phyloP scores from a whole-genome alignment of 768 basidiomycete genomes.

The Pisolithus marmoratus region DNA sequence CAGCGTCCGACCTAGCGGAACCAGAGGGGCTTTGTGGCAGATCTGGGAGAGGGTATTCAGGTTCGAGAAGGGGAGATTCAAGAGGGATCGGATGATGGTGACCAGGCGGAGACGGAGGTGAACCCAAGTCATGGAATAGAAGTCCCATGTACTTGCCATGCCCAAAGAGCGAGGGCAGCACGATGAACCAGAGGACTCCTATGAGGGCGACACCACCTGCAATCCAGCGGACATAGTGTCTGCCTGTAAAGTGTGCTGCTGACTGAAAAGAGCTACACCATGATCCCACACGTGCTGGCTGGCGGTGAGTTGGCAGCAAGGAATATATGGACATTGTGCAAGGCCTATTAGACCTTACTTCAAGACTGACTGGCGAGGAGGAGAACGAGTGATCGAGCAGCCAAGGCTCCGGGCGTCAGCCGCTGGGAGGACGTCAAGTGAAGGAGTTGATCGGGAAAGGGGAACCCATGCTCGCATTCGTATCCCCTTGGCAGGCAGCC shows the following conservation, averaged over 20 bases:
- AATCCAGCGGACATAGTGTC: background rate
- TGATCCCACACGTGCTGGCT: background rate
- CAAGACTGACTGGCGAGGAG: too few species aligned
- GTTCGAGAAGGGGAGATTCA: background rate
- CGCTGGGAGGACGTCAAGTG: too few species aligned
- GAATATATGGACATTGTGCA: background rate
- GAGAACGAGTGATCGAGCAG: background rate
- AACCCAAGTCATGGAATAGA: background rate
- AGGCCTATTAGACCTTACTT: too few species aligned
- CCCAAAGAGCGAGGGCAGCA: background rate
- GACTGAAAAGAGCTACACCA: background rate
- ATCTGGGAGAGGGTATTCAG: too few species aligned
- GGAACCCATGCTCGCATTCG: too few species aligned
- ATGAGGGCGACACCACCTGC: background rate
- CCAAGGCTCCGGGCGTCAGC: too few species aligned
- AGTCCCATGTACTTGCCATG: background rate
- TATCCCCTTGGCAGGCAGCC: too few species aligned
- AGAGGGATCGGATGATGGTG: background rate
- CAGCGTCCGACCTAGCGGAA: slow-evolving; percentile 39
- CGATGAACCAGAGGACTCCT: background rate
- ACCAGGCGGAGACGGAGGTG: background rate
- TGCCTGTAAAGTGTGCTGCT: background rate
- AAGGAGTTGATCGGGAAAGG: too few species aligned
- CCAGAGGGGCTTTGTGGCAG: slow-evolving; percentile 18
- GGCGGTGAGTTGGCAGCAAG: background rate